Percentiles rank a stretch among this genome's conserved stretches.
Evolutionary conservation across 139 green algal genomes (phyloP).

Genomic region (Chlamydomonas sp.): DNA sequence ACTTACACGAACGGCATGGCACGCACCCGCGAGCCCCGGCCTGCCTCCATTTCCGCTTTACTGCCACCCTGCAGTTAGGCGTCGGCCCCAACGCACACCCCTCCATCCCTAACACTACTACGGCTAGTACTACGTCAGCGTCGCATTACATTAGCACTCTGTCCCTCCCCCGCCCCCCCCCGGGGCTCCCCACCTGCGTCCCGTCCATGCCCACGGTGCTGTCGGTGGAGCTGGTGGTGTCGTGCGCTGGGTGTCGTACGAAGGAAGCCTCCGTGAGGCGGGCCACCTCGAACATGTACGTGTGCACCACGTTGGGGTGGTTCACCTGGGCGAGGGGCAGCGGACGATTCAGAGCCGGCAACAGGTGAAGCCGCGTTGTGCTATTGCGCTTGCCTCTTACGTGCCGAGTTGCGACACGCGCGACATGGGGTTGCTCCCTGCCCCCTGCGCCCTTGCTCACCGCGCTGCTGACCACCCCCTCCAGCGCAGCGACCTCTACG

Average conservation of each 20-base stretch:
- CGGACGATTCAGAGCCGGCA: background rate
- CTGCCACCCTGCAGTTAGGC: too few species aligned
- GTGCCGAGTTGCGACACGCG: too few species aligned
- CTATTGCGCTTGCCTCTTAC: background rate
- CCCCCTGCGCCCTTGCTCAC: background rate
- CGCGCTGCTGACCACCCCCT: slow-evolving; percentile 7
- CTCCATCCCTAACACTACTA: too few species aligned
- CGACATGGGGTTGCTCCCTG: background rate
- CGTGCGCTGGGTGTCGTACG: background rate
- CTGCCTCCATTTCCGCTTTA: too few species aligned
- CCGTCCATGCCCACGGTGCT: too few species aligned
- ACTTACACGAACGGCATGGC: too few species aligned
- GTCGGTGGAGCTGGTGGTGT: background rate
- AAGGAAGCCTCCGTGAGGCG: slow-evolving; percentile 14
- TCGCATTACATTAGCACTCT: too few species aligned
- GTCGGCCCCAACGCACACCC: too few species aligned
- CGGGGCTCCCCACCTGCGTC: too few species aligned
- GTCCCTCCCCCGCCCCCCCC: too few species aligned
- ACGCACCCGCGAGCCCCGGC: too few species aligned
- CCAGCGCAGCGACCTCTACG: slow-evolving; percentile 7
- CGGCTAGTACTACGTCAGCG: too few species aligned
- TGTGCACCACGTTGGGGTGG: slow-evolving; percentile 31
- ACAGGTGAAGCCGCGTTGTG: background rate
- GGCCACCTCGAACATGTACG: background rate
- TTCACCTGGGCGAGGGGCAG: background rate